Percentiles rank a stretch among this genome's conserved stretches.
These are phyloP conservation scores for Microstroma glucosiphilum DNA, from an alignment of 1,284 basidiomycete genomes.

Conservation along the genomic window DNA sequence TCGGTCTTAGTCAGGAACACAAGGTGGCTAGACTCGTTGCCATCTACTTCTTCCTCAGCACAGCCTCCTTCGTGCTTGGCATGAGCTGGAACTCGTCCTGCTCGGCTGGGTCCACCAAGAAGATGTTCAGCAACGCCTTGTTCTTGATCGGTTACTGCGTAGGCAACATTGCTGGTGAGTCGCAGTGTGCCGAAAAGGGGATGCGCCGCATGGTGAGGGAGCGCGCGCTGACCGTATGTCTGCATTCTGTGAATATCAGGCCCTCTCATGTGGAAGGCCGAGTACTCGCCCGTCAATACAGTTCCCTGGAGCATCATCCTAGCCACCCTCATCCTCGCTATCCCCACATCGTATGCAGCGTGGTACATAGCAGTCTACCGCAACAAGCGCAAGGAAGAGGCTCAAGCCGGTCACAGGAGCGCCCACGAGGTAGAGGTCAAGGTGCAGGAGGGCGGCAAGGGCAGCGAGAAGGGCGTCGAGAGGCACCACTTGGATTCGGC, in stretches of 20 bases:
- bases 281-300: not conserved
- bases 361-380: not conserved
- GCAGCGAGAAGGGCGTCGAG: not conserved
- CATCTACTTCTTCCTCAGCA: conserved; percentile 21
- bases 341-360: not conserved
- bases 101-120: conserved; percentile 42
- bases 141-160: conserved; percentile 40
- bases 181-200: conserved; percentile 32
- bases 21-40: conserved; percentile 20
- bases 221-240: too few species aligned
- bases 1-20: conserved; percentile 19
- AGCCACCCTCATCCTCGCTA: not conserved
- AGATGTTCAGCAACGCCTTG: conserved; percentile 36
- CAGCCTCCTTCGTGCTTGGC: conserved; percentile 27
- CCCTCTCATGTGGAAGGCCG: not conserved
- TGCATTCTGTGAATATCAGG: not conserved
- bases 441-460: not conserved
- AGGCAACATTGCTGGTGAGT: conserved; percentile 40
- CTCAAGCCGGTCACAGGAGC: not conserved
- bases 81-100: conserved; percentile 20
- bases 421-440: not conserved
- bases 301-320: conserved; percentile 3
- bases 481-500: not conserved
- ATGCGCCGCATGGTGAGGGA: too few species aligned
- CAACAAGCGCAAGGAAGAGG: conserved; percentile 1